A percentile compares a stretch with the other conserved stretches of the same genome.
Conservation (phyloP, 208 protist species). For the Leishmania mexicana region DNA sequence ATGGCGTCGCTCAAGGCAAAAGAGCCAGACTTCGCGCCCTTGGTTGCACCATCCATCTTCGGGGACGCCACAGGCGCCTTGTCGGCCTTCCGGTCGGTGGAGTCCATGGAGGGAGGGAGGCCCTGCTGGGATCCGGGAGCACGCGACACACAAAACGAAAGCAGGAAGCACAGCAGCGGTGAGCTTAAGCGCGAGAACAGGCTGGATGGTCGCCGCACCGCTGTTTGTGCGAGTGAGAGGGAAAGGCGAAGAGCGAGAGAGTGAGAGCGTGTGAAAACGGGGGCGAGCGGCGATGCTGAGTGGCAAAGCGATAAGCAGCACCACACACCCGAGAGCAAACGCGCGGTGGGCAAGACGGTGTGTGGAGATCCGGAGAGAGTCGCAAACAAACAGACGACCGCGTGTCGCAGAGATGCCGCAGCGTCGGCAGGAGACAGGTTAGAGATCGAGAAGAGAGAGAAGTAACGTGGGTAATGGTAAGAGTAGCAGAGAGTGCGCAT, state of each 20-base stretch:
- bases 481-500: not conserved
- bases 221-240: not conserved
- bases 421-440: not conserved
- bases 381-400: not conserved
- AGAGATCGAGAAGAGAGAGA: not conserved
- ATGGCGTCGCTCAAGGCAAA: not conserved
- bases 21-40: conserved; percentile 10
- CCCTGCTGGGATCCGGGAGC: not conserved
- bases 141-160: not conserved
- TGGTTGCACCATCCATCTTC: conserved; percentile 7
- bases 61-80: conserved; percentile 9
- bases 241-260: not conserved
- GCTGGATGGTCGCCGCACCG: not conserved
- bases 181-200: not conserved
- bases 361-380: not conserved
- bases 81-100: conserved; percentile 13
- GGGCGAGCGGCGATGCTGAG: not conserved
- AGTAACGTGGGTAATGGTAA: not conserved
- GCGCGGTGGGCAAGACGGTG: not conserved
- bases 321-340: not conserved
- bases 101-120: conserved; percentile 17
- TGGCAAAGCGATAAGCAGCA: not conserved
- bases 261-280: not conserved
- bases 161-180: not conserved
- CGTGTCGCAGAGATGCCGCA: not conserved